Percentiles rank a stretch among this genome's conserved stretches.
phyloP scores from a whole-genome alignment of 2,329 filamentous ascomycete species.

The Cladorrhinum sp. region DNA sequence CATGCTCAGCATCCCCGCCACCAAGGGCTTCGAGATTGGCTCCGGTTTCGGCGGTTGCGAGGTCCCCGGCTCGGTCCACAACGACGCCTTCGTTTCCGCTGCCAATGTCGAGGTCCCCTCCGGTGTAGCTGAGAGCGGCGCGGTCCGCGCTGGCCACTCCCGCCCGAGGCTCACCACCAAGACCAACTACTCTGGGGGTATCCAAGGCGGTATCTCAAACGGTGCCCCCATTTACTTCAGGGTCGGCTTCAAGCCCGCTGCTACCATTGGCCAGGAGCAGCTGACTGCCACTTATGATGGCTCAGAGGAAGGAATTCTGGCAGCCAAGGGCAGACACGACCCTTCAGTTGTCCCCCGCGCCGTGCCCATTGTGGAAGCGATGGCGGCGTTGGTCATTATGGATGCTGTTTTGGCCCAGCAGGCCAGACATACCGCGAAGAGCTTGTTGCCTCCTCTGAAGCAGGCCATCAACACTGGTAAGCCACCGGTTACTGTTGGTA shows the following conservation, averaged over 20 bases:
- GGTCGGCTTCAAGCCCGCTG: slow-evolving; percentile 90
- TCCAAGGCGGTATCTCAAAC: slow-evolving; percentile 94
- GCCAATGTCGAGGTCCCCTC: slow-evolving; percentile 37
- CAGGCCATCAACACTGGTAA: slow-evolving; percentile 31
- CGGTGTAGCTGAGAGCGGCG: slow-evolving; percentile 44
- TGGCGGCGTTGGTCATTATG: slow-evolving; percentile 84
- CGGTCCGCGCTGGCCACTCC: slow-evolving; percentile 44
- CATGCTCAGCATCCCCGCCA: slow-evolving; percentile 92
- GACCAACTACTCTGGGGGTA: slow-evolving; percentile 93
- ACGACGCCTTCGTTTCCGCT: slow-evolving; percentile 76
- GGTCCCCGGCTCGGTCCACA: slow-evolving; percentile 84
- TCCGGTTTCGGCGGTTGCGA: slow-evolving; percentile 83
- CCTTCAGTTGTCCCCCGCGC: slow-evolving; percentile 88
- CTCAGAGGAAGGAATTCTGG: slow-evolving; percentile 66
- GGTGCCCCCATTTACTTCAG: slow-evolving; percentile 93
- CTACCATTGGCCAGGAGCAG: slow-evolving; percentile 89
- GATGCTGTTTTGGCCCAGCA: slow-evolving; percentile 85
- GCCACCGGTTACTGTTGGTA: slow-evolving; percentile 28
- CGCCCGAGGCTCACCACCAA: slow-evolving; percentile 71
- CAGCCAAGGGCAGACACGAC: slow-evolving; percentile 92
- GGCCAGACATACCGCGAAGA: slow-evolving; percentile 49
- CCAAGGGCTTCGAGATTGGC: slow-evolving; percentile 93
- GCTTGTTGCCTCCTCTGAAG: slow-evolving; percentile 42
- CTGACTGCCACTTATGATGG: slow-evolving; percentile 77
- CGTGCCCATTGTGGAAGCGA: slow-evolving; percentile 84